phyloP scores from a whole-genome alignment of 441 rosid species.

The Corymbia calophylla region DNA sequence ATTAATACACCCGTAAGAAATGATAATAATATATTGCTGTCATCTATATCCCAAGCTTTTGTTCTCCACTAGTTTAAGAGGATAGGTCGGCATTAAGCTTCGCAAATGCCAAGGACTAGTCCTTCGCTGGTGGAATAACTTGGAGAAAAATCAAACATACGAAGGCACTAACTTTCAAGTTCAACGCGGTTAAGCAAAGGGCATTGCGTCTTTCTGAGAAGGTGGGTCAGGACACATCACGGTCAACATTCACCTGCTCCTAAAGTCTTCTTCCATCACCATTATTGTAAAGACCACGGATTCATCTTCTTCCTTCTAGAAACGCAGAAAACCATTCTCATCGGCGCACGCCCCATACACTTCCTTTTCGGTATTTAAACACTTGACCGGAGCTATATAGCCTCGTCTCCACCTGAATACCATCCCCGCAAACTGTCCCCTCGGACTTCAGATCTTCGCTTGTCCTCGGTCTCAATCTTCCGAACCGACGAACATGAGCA shows the following conservation, averaged over 20 bases:
- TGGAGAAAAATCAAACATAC: neutral
- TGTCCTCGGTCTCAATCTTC: neutral
- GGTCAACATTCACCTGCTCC: neutral
- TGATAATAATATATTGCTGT: neutral
- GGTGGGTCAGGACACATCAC: neutral
- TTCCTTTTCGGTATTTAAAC: neutral
- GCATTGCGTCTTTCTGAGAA: neutral
- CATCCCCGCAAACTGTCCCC: neutral
- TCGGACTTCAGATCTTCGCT: neutral
- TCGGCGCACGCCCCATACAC: accelerated
- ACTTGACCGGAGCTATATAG: neutral
- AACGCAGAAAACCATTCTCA: neutral
- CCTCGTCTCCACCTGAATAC: neutral
- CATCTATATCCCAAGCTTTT: neutral
- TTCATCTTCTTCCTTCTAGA: neutral
- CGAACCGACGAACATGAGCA: neutral
- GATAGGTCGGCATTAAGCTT: neutral
- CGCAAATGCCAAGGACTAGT: neutral
- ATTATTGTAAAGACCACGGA: neutral
- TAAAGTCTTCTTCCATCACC: neutral
- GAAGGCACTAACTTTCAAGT: neutral
- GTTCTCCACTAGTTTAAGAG: neutral
- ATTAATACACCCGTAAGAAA: neutral
- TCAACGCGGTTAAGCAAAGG: neutral
- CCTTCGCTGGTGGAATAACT: neutral